A percentile compares a stretch with the other conserved stretches of the same genome.
Conservation (phyloP, 2,329 filamentous ascomycete species). For the Pyrenophora teres region DNA sequence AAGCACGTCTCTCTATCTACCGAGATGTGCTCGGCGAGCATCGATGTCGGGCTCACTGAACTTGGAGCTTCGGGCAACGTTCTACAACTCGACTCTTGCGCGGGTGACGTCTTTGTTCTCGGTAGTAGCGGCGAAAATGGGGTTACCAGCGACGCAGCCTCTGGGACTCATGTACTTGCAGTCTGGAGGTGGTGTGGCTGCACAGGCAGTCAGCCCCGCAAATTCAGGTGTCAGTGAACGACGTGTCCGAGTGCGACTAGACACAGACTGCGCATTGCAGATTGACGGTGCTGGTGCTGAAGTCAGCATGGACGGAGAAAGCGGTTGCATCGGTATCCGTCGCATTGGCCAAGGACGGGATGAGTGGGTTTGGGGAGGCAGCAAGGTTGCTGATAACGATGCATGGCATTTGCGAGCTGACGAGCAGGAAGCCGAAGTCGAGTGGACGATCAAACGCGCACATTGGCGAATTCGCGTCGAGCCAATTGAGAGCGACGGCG, state of each 20-base stretch:
- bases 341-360: background rate
- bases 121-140: conserved; percentile 80
- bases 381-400: background rate
- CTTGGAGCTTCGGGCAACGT: conserved; percentile 64
- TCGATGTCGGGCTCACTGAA: conserved; percentile 31
- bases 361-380: background rate
- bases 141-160: conserved; percentile 63
- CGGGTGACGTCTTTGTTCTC: conserved; percentile 76
- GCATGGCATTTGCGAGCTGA: conserved; percentile 8
- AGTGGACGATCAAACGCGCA: conserved; percentile 46
- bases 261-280: conserved; percentile 29
- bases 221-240: conserved; percentile 73
- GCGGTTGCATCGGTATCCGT: conserved; percentile 24
- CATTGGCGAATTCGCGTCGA: conserved; percentile 62
- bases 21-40: conserved; percentile 14
- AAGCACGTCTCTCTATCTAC: conserved; percentile 50
- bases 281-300: conserved; percentile 31
- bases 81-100: conserved; percentile 71
- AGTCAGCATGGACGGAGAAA: conserved; percentile 18
- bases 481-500: conserved; percentile 46
- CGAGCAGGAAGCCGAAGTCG: conserved; percentile 26
- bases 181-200: conserved; percentile 61
- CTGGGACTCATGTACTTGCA: conserved; percentile 70
- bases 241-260: conserved; percentile 56
- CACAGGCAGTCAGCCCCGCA: conserved; percentile 67